phyloP scores from a whole-genome alignment of 306 rosid genomes.

The Arachis hypogaea region DNA sequence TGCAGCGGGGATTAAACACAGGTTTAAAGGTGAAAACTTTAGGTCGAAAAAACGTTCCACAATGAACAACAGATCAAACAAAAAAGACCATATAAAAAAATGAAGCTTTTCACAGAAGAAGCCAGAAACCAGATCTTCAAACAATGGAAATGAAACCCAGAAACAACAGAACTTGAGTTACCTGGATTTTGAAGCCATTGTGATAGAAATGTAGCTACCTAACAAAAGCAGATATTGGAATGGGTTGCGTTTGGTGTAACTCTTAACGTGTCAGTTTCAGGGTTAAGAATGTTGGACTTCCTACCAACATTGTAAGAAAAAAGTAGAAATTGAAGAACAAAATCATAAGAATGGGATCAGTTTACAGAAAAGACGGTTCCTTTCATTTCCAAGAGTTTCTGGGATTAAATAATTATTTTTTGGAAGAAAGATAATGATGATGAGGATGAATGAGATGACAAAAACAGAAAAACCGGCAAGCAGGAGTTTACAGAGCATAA shows the following conservation, averaged over 20 bases:
- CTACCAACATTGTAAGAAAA: conserved; percentile 53
- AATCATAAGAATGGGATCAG: conserved; percentile 42
- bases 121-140: conserved; percentile 60
- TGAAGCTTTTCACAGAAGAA: background rate
- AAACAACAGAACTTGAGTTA: conserved; percentile 40
- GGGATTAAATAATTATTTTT: background rate
- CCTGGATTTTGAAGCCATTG: conserved; percentile 85
- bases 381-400: background rate
- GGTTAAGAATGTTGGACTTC: conserved; percentile 44
- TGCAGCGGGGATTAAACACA: conserved; percentile 4
- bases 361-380: conserved; percentile 19
- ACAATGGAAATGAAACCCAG: conserved; percentile 2
- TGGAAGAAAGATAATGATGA: conserved; percentile 24
- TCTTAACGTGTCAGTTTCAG: conserved; percentile 34
- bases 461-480: conserved; percentile 9
- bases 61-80: conserved; percentile 53
- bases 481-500: conserved; percentile 48
- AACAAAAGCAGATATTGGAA: conserved; percentile 25
- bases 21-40: conserved; percentile 5
- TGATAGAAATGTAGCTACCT: conserved; percentile 36
- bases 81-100: background rate
- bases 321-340: conserved; percentile 26
- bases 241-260: background rate
- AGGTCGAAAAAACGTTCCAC: background rate
- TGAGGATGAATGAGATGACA: background rate